phyloP scores from a whole-genome alignment of 2,329 filamentous ascomycete genomes.

The Fusarium sp. region DNA sequence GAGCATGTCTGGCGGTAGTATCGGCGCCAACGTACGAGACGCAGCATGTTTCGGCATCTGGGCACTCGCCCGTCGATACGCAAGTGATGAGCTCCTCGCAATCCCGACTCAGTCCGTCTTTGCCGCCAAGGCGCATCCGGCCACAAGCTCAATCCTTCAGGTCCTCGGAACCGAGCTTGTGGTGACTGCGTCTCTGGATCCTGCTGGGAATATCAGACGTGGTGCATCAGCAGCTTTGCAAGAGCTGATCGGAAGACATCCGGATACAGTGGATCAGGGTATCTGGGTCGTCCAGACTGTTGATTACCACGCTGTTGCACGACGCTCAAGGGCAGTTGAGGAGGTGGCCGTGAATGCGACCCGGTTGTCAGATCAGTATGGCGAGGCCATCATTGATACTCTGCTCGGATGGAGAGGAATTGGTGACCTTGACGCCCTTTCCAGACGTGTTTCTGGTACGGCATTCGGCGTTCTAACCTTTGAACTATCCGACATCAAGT shows the following conservation, averaged over 20 bases:
- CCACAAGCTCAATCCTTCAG: slow-evolving; percentile 70
- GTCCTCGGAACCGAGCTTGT: slow-evolving; percentile 84
- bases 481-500: slow-evolving; percentile 47
- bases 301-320: slow-evolving; percentile 92
- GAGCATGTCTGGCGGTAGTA: slow-evolving; percentile 82
- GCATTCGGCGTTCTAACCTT: slow-evolving; percentile 72
- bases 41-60: slow-evolving; percentile 97
- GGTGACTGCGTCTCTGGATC: slow-evolving; percentile 84
- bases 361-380: slow-evolving; percentile 74
- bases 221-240: slow-evolving; percentile 94
- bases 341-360: slow-evolving; percentile 79
- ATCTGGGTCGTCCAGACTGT: slow-evolving; percentile 89
- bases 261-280: slow-evolving; percentile 82
- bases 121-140: slow-evolving; percentile 51
- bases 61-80: slow-evolving; percentile 89
- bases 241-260: slow-evolving; percentile 92
- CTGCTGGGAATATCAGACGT: slow-evolving; percentile 91
- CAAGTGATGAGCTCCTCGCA: slow-evolving; percentile 77
- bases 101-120: slow-evolving; percentile 63
- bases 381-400: slow-evolving; percentile 74
- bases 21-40: slow-evolving; percentile 92
- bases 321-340: slow-evolving; percentile 83
- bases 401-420: slow-evolving; percentile 89
- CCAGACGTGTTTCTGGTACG: slow-evolving; percentile 76
- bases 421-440: slow-evolving; percentile 79